Evolutionary conservation across 2,329 filamentous ascomycete species (phyloP).

Genomic region (Dothideomycetidae sp.): DNA sequence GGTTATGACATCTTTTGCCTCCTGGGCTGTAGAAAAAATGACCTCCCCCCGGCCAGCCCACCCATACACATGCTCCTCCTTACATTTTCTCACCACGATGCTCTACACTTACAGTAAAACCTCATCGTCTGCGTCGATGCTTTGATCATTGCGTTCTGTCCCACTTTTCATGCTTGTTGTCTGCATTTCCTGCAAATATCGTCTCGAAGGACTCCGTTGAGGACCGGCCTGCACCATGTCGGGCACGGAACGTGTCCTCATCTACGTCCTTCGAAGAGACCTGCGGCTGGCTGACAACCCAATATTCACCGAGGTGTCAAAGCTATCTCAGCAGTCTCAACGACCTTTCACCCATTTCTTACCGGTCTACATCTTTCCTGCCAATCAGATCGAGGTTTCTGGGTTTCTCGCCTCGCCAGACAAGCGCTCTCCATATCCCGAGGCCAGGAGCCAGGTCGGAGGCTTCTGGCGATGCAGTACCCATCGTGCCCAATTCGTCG

Average conservation of each 20-base stretch:
- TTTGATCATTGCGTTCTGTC: background rate
- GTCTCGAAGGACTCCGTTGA: background rate
- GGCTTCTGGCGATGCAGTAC: slow-evolving; percentile 61
- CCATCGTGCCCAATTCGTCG: slow-evolving; percentile 56
- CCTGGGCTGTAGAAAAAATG: background rate
- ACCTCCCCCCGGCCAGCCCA: background rate
- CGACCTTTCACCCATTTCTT: slow-evolving; percentile 48
- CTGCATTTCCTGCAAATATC: too few species aligned
- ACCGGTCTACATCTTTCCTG: slow-evolving; percentile 54
- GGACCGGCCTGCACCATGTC: slow-evolving; percentile 7
- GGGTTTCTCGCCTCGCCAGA: slow-evolving; percentile 47
- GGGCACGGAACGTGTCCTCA: slow-evolving; percentile 34
- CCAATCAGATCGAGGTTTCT: slow-evolving; percentile 59
- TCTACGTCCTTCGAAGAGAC: slow-evolving; percentile 61
- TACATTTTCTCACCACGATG: background rate
- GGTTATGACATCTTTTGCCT: background rate
- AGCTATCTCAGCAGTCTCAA: slow-evolving; percentile 33
- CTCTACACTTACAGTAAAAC: too few species aligned
- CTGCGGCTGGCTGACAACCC: slow-evolving; percentile 62
- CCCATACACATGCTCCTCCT: background rate
- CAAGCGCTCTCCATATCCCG: slow-evolving; percentile 48
- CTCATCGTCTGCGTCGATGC: background rate
- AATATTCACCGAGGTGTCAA: slow-evolving; percentile 44
- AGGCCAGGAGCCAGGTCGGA: slow-evolving; percentile 50
- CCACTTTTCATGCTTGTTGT: background rate